Evolutionary conservation across 2,329 filamentous ascomycete genomes (phyloP), one percentile per base, ranked within the genome.

Genomic region (Chaetoscypha palmicola): DNA sequence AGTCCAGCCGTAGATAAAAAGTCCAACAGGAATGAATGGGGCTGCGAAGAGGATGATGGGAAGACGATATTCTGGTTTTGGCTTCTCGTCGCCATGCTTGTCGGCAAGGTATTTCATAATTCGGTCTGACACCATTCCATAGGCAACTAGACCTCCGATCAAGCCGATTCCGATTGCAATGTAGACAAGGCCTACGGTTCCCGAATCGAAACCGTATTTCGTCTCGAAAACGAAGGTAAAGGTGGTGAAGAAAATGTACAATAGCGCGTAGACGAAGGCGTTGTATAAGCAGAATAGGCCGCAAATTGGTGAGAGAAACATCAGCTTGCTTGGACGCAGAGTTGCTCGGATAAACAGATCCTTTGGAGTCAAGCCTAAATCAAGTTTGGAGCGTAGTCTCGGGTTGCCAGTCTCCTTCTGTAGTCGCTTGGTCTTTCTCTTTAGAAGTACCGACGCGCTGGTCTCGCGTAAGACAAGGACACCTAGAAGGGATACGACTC

Each of bases 1-100:
- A 4, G 84, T 87, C 83, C 86, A 79, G 41, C 68, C 75, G 1
- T 77, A 76, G 0, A 80, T 79, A 65, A 89, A 87, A 16, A 37
- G 12, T 23, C 17, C 16, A 2, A n/a, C 35, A 21, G 35, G 20
- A 23, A 37, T 20, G 17, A 28, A 7, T 28, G 24, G 7, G 7
- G 24, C 7, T 28, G 7, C 24, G 7, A 28, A 7, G 7, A 28
- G 7, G 7, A 12, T 12, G 12, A 12, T 7, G 12, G 24, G 24
- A 7, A 28, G 12, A 7, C 24, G 7, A 7, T 7, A 28, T 28
- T 28, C 24, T 7, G 24, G 24, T 12, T 28, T 12, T 7, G 24
- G 24, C 24, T 28, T 28, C 12, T 28, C 24, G 24, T 7, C 7
- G 24, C 24, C 24, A 12, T 28, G 24, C 24, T 28, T 28, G 7